Conservation (phyloP, 2,329 filamentous ascomycete species). For the Epichloe scottii region DNA sequence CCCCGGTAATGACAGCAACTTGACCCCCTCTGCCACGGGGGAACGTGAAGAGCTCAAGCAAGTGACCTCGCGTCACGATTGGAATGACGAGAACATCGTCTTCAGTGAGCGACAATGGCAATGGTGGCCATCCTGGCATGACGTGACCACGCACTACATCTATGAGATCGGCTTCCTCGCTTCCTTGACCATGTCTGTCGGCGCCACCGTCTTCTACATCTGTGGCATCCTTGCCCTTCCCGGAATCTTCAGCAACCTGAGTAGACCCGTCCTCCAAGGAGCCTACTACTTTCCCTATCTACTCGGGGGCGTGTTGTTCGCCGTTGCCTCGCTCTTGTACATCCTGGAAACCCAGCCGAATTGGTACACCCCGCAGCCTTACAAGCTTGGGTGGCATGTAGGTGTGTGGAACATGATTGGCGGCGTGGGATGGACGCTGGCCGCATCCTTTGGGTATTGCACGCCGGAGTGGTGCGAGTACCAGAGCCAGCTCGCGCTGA, state of each 20-base stretch:
- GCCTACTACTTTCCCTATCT: conserved; percentile 47
- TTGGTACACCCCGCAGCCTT: conserved; percentile 45
- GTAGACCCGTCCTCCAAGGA: conserved; percentile 31
- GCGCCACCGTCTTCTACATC: conserved; percentile 53
- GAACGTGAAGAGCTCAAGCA: neutral
- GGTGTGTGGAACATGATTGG: conserved; percentile 52
- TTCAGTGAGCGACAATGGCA: conserved; percentile 28
- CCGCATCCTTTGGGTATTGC: conserved; percentile 40
- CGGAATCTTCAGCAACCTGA: conserved; percentile 38
- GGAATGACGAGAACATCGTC: neutral
- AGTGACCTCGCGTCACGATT: neutral
- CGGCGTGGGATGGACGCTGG: conserved; percentile 47
- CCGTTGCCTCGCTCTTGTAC: conserved; percentile 42
- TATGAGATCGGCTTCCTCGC: conserved; percentile 52
- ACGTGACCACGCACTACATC: conserved; percentile 46
- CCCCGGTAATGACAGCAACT: neutral
- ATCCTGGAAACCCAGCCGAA: conserved; percentile 51
- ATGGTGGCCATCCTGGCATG: conserved; percentile 44
- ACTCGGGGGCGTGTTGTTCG: conserved; percentile 48
- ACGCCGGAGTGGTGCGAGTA: conserved; percentile 21
- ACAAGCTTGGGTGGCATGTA: conserved; percentile 51
- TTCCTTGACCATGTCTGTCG: conserved; percentile 40
- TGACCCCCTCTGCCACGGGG: neutral
- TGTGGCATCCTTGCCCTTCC: conserved; percentile 48
- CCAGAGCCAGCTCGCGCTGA: conserved; percentile 25